These are phyloP conservation scores for Coix lacrymajobi DNA, from an alignment of 176 grass and related monocot species.

Conservation along the genomic window DNA sequence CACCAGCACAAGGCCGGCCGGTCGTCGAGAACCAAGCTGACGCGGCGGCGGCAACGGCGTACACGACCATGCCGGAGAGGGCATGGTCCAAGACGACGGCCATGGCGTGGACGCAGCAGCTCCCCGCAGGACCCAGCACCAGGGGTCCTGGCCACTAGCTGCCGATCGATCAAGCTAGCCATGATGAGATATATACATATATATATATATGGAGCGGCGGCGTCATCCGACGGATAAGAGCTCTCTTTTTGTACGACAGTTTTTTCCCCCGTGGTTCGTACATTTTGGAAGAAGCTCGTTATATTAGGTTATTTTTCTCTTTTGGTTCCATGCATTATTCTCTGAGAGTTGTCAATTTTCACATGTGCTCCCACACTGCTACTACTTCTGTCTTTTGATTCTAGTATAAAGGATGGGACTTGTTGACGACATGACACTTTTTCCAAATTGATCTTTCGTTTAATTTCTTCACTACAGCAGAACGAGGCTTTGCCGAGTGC, in stretches of 20 bases:
- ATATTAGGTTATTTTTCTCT: not conserved
- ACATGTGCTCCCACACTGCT: not conserved
- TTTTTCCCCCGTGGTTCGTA: constrained; percentile 16
- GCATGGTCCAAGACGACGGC: constrained; percentile 8
- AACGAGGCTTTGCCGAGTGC: too few relatives aligned
- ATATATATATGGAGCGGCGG: not conserved
- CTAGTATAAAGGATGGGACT: not conserved
- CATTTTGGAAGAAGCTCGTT: constrained; percentile 36
- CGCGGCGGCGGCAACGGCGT: not conserved
- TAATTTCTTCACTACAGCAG: too few relatives aligned
- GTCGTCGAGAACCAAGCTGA: not conserved
- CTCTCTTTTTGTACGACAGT: constrained; percentile 36
- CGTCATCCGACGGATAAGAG: not conserved
- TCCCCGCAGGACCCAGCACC: constrained; percentile 32
- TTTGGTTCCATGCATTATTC: not conserved
- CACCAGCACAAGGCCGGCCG: not conserved
- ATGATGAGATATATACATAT: not conserved
- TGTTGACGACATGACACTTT: too few relatives aligned
- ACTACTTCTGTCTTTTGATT: not conserved
- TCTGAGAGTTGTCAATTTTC: not conserved
- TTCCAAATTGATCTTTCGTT: too few relatives aligned
- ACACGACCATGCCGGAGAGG: constrained; percentile 14
- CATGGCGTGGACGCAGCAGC: constrained; percentile 44
- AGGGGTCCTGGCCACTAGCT: constrained; percentile 44
- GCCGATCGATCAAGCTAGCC: not conserved